Evolutionary conservation across 2,329 filamentous ascomycete species (phyloP), one percentile per base, ranked within the genome.

Genomic region (Pseudogymnoascus sp.): DNA sequence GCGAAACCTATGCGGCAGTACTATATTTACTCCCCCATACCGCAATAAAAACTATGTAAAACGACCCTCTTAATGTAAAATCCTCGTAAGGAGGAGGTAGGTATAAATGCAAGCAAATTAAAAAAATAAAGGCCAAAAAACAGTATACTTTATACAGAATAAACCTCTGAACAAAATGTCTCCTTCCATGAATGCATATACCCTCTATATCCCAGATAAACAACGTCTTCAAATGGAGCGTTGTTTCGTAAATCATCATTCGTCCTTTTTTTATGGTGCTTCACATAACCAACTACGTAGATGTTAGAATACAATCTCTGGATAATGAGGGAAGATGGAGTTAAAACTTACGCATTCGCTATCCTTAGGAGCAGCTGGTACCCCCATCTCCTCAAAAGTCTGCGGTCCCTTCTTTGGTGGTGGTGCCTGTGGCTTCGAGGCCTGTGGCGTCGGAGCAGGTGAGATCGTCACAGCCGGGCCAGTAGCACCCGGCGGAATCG

Each of bases 301-400:
- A 16, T 28, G 35, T 65, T 38, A 66, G 66, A 61, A 63, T 59
- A 33, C 35, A 16, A 6, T 28, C 19, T 22, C n/a, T 16, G n/a
- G 2, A 26, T 22, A 4, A 33, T 16, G n/a, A 35, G 11, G 11
- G 11, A 14, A 7, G 24, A 33, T 26, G 3, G 41, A 8, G 6
- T 24, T 28, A 10, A n/a, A 50, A 71, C 73, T 70, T 73, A 97
- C 93, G 80, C 93, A 99, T 77, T 98, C 93, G 68, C 85, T 84
- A n/a, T 96, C 90, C 66, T 88, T 84, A 76, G 95, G 93, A 59
- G 82, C 87, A 70, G 87, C 84, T 6, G 92, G 91, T 70, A 99
- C 93, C 40, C 95, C 95, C 95, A 99, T 99, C 73, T 96, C 93
- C 73, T 97, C 93, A 75, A 99, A 99, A 0, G 95, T 98, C 70